These are phyloP conservation scores for Scutellospora calospora DNA, from an alignment of 371 early-diverging fungal genomes.

Conservation along the genomic window DNA sequence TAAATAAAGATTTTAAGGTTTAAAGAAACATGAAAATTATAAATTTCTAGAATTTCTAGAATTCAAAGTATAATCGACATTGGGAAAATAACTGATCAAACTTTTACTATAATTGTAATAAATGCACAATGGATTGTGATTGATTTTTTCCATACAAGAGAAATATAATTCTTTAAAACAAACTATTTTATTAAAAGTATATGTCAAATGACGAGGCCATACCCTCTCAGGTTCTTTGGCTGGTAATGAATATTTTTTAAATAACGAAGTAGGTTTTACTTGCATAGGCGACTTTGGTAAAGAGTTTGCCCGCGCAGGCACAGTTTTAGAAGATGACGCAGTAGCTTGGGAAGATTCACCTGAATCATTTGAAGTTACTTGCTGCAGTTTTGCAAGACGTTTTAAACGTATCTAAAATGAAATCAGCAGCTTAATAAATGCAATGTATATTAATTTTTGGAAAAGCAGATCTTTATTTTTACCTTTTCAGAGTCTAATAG, in stretches of 20 bases:
- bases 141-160: too few relatives aligned
- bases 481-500: conserved; percentile 37
- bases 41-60: neutral
- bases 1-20: neutral
- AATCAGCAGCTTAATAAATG: neutral
- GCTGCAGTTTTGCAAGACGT: conserved; percentile 40
- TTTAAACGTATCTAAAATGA: conserved; percentile 31
- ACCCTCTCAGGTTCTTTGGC: neutral
- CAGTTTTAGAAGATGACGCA: neutral
- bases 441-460: neutral
- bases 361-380: neutral
- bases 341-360: neutral
- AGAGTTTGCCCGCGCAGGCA: neutral
- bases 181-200: too few relatives aligned
- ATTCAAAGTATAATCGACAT: neutral
- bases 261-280: neutral
- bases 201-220: too few relatives aligned
- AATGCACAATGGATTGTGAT: neutral
- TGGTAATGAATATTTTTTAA: neutral
- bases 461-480: neutral
- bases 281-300: neutral
- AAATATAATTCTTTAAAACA: too few relatives aligned
- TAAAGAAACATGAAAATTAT: neutral
- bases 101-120: neutral
- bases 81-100: neutral